A percentile compares a stretch with the other conserved stretches of the same genome.
phyloP scores from a whole-genome alignment of 345 rosid genomes.

The Noccaea caerulescens region DNA sequence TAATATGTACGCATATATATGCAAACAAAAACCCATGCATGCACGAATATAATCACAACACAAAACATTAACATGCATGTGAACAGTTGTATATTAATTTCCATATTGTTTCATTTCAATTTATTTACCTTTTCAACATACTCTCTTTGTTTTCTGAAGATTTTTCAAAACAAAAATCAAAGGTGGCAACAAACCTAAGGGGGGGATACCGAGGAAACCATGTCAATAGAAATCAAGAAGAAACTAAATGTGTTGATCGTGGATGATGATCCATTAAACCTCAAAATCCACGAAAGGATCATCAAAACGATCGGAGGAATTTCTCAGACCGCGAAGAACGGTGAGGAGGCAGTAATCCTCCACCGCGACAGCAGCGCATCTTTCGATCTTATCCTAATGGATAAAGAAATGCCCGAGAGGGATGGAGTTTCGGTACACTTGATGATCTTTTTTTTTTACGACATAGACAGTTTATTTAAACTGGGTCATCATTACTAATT shows the following conservation, averaged over 20 bases:
- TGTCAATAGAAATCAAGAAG: slow-evolving; percentile 12
- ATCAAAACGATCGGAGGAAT: slow-evolving; percentile 33
- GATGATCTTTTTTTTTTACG: not conserved
- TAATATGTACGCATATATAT: not conserved
- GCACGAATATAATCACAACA: slow-evolving; percentile 14
- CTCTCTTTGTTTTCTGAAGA: slow-evolving; percentile 7
- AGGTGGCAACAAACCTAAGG: slow-evolving; percentile 24
- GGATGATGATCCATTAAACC: slow-evolving; percentile 41
- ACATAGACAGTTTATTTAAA: not conserved
- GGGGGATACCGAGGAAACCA: slow-evolving; percentile 5
- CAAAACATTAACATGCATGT: slow-evolving; percentile 10
- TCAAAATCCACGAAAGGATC: slow-evolving; percentile 29
- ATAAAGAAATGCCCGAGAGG: slow-evolving; percentile 44
- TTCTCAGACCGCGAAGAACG: slow-evolving; percentile 29
- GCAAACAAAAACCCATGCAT: slow-evolving; percentile 29
- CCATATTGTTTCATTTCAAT: not conserved
- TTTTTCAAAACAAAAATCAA: not conserved
- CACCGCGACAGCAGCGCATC: slow-evolving; percentile 26
- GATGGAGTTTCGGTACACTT: slow-evolving; percentile 42
- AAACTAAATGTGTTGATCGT: slow-evolving; percentile 40
- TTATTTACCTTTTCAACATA: not conserved
- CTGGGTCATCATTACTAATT: not conserved
- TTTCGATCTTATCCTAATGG: slow-evolving; percentile 46
- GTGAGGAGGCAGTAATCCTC: slow-evolving; percentile 41
- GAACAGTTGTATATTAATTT: slow-evolving; percentile 2